Evolutionary conservation across 768 basidiomycete genomes (phyloP), one percentile per base, ranked within the genome.

Genomic region (Xerocomellus chrysenteron): DNA sequence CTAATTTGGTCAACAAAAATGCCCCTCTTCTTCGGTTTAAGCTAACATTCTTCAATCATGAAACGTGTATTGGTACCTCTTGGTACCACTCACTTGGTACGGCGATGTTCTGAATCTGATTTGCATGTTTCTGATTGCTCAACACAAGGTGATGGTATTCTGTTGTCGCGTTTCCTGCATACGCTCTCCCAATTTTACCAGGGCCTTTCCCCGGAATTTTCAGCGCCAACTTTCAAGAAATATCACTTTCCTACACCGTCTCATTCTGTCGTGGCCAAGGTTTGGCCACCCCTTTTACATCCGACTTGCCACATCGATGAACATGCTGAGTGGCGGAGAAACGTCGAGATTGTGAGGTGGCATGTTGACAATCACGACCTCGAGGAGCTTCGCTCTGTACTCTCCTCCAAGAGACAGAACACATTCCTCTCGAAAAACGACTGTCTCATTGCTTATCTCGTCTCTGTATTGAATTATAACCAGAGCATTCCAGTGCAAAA

Each of bases 21-120:
- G 42, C 47, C 9, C 50, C 63, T 17, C 53, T 64, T 19, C 57
- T 65, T 24, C 61, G 63, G 24, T 46, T 68, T 32, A 72, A 70
- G 43, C 13, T 71, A 19, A 61, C 59, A 2, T 28, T 70, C 1
- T 54, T 68, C 17, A 32, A 50, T 7, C 16, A 42, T 1, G 59
- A 67, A 35, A 70, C 66, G 2, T 57, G 58, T 21, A 56, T 72
- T 30, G 71, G 65, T 12, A 50, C 65, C 7, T 65, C 69, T 3
- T 72, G 70, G 71, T 52, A 70, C 42, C 71, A 71, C 52, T 58
- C 61, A 12, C 68, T 73, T 9, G 71, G 71, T 69, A 51, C 5
- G 50, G 44, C 17, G 10, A 12, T 49, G 12, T 36, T 46, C 10
- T 12, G 35, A 26, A 16, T 35, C 10, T 4, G 5, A 37, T 11